Base-by-base conservation (phyloP, 768 basidiomycete species). In the Phaffia australis region DNA sequence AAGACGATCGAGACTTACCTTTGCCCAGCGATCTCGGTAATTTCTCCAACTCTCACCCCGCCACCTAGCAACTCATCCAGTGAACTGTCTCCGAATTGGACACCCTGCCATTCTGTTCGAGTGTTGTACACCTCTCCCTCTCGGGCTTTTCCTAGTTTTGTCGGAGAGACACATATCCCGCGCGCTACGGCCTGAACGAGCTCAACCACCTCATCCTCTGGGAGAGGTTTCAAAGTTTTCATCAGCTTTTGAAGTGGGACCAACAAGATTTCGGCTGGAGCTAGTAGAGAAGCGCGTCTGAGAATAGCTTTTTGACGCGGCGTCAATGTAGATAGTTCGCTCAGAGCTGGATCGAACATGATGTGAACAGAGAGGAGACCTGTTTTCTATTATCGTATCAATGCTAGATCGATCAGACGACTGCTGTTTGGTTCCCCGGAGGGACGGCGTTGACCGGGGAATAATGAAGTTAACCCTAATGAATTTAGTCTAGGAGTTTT, bases 21-120 rank as follows among this genome's bases (percentile, higher is more conserved):
- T 80, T 94, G 89, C 30, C 92, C 92, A 16, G 81, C 84, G 50
- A 94, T 77, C 71, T 97, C 92, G 83, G 89, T 93, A 2, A 97
- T 69, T 82, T 85, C 85, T 1, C 89, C 85, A 1, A 85, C 83
- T 63, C 81, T 77, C 25, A 95, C 79, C 2, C 92, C 92, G 16
- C 91, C 91, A 8, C 87, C 87, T 0, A 97, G 78, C 6, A 82
- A 77, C 30, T 75, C 64, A 74, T 97, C 90, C 19, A 97, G 79
- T 23, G 77, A 72, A 1, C 74, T 65, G 73, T 94, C 89, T 1
- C 92, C 92, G 0, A 87, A 87, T 0, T 87, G 84, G 71, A 87
- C 35, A 42, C 35, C 35, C 35, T 42, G 35, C 35, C 35, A 42
- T 42, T 11, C 35, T 42, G 35, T 42, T 42, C 6, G 83, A 61